phyloP scores from a whole-genome alignment of 2,329 filamentous ascomycete genomes.

The Paracamarosporium sp. region DNA sequence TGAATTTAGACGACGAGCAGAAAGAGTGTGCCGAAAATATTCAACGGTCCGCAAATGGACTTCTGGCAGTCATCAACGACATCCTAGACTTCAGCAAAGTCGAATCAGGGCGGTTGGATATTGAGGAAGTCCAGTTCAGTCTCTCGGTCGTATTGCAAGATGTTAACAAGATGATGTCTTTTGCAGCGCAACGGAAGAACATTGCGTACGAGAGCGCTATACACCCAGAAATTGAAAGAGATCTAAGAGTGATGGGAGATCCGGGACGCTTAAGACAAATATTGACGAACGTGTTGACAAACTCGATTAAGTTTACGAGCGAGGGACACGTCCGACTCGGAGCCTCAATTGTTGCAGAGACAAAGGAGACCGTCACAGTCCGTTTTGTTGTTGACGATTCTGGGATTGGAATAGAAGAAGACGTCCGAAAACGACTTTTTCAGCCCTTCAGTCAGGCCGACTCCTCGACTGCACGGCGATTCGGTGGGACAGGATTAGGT shows the following conservation, averaged over 20 bases:
- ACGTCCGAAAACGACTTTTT: slow-evolving; percentile 75
- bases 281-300: slow-evolving; percentile 76
- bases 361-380: slow-evolving; percentile 69
- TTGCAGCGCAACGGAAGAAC: slow-evolving; percentile 81
- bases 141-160: slow-evolving; percentile 76
- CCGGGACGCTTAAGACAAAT: slow-evolving; percentile 85
- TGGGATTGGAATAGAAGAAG: slow-evolving; percentile 81
- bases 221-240: slow-evolving; percentile 65
- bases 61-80: slow-evolving; percentile 89
- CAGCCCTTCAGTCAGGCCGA: slow-evolving; percentile 84
- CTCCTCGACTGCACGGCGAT: slow-evolving; percentile 78
- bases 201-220: slow-evolving; percentile 74
- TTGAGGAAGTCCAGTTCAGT: slow-evolving; percentile 82
- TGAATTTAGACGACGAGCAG: slow-evolving; percentile 72
- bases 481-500: slow-evolving; percentile 79
- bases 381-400: slow-evolving; percentile 78
- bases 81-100: slow-evolving; percentile 91
- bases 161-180: slow-evolving; percentile 85
- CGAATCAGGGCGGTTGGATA: slow-evolving; percentile 76
- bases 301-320: slow-evolving; percentile 50
- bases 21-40: slow-evolving; percentile 79
- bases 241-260: slow-evolving; percentile 84
- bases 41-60: slow-evolving; percentile 77
- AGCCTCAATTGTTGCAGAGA: slow-evolving; percentile 69
- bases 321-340: slow-evolving; percentile 61